These are phyloP conservation scores for Leucogyrophana mollusca DNA, from an alignment of 768 basidiomycete genomes.

Conservation along the genomic window DNA sequence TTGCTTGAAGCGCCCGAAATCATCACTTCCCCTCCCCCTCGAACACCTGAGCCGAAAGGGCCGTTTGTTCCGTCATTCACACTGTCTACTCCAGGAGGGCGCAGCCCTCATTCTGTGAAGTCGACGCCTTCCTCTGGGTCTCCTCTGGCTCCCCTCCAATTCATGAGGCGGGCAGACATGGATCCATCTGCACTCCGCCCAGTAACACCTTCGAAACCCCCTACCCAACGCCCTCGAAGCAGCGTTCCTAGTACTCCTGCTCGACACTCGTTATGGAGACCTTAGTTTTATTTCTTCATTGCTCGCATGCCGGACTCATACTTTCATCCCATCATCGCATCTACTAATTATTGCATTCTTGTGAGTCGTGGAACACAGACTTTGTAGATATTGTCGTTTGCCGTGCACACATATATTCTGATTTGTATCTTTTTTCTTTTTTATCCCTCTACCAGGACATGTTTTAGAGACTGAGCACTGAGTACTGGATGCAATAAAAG, in stretches of 20 bases:
- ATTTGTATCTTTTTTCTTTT: conserved; percentile 25
- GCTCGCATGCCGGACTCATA: conserved; percentile 16
- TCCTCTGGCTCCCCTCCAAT: conserved; percentile 79
- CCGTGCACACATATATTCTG: conserved; percentile 17
- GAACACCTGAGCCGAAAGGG: conserved; percentile 66
- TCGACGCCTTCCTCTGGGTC: conserved; percentile 67
- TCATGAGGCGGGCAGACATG: conserved; percentile 75
- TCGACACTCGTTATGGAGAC: conserved; percentile 64
- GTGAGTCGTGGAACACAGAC: conserved; percentile 27
- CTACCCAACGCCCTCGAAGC: conserved; percentile 42
- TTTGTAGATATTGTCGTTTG: conserved; percentile 18
- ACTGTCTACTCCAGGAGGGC: conserved; percentile 46
- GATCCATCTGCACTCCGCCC: conserved; percentile 54
- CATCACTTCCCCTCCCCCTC: conserved; percentile 38
- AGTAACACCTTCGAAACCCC: conserved; percentile 63
- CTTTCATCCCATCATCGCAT: conserved; percentile 8
- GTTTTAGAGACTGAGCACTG: too few species aligned
- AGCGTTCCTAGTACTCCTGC: conserved; percentile 43
- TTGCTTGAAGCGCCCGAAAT: conserved; percentile 56
- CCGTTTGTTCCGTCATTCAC: conserved; percentile 66
- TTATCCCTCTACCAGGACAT: conserved; percentile 8
- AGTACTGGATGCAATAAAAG: too few species aligned
- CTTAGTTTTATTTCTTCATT: conserved; percentile 25
- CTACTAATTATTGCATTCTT: conserved; percentile 27
- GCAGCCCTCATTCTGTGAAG: conserved; percentile 43